phyloP scores from a whole-genome alignment of 2,329 filamentous ascomycete species.

The Acrodontium crateriforme region DNA sequence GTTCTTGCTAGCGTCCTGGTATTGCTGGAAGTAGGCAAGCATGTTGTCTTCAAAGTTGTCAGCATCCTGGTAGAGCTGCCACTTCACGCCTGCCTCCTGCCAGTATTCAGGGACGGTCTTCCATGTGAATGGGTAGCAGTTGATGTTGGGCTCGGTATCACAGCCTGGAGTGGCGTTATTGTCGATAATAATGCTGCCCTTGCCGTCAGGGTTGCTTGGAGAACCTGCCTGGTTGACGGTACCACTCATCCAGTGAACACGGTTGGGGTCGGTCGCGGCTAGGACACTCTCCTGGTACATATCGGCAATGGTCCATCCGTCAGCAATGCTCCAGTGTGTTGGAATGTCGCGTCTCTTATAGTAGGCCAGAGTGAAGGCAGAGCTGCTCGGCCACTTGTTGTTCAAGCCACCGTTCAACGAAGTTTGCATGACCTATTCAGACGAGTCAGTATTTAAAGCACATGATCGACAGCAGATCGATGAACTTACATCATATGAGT shows the following conservation, averaged over 20 bases:
- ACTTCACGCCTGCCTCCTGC: conserved; percentile 31
- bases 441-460: too few species aligned
- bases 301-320: conserved; percentile 41
- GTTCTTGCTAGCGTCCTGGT: conserved; percentile 28
- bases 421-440: too few species aligned
- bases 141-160: conserved; percentile 27
- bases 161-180: conserved; percentile 39
- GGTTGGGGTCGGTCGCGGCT: conserved; percentile 40
- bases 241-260: conserved; percentile 38
- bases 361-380: conserved; percentile 40
- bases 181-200: conserved; percentile 38
- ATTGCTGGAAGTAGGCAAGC: conserved; percentile 40
- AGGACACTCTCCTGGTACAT: conserved; percentile 43
- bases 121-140: conserved; percentile 42
- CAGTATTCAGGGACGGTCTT: conserved; percentile 32
- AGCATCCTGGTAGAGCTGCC: conserved; percentile 38
- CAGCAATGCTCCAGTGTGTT: conserved; percentile 40
- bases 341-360: conserved; percentile 40
- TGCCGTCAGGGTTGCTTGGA: conserved; percentile 25
- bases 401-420: conserved; percentile 39
- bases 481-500: conserved; percentile 39
- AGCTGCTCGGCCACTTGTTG: conserved; percentile 43
- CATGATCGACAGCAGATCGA: too few species aligned
- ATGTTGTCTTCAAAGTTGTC: conserved; percentile 42
- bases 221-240: conserved; percentile 38